These are phyloP conservation scores for Carallia brachiata DNA, from an alignment of 345 rosid species.

Conservation along the genomic window DNA sequence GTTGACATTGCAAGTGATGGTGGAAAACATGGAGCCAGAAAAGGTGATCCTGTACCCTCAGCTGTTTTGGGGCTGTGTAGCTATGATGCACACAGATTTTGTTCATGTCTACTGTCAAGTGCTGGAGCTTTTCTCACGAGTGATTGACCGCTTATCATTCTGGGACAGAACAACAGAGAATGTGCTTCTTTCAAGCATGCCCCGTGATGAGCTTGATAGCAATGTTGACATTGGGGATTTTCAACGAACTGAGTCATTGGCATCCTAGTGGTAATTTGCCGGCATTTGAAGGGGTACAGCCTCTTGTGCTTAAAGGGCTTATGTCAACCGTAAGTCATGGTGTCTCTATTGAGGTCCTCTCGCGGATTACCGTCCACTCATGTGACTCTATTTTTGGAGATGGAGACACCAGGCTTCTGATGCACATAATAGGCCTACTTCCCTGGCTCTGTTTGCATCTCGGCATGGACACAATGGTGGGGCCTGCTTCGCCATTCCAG, in stretches of 20 bases:
- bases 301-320: constrained; percentile 96
- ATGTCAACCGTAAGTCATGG: constrained; percentile 91
- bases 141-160: constrained; percentile 82
- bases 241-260: constrained; percentile 67
- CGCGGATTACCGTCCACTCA: constrained; percentile 78
- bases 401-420: constrained; percentile 83
- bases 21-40: constrained; percentile 99
- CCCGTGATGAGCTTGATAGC: constrained; percentile 73
- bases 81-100: constrained; percentile 99
- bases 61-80: constrained; percentile 98
- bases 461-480: constrained; percentile 53
- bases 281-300: constrained; percentile 90
- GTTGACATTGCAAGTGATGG: constrained; percentile 95
- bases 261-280: constrained; percentile 79
- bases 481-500: constrained; percentile 72
- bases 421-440: constrained; percentile 94
- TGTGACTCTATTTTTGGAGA: constrained; percentile 97
- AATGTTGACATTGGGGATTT: constrained; percentile 51
- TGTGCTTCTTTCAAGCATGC: constrained; percentile 97
- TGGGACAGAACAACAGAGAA: constrained; percentile 93
- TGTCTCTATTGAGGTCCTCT: constrained; percentile 82
- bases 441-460: constrained; percentile 99
- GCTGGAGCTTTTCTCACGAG: constrained; percentile 91
- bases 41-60: constrained; percentile 97
- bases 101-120: constrained; percentile 98